Base-by-base conservation (phyloP, 2,329 filamentous ascomycete species). In the Kalmusia sp. region DNA sequence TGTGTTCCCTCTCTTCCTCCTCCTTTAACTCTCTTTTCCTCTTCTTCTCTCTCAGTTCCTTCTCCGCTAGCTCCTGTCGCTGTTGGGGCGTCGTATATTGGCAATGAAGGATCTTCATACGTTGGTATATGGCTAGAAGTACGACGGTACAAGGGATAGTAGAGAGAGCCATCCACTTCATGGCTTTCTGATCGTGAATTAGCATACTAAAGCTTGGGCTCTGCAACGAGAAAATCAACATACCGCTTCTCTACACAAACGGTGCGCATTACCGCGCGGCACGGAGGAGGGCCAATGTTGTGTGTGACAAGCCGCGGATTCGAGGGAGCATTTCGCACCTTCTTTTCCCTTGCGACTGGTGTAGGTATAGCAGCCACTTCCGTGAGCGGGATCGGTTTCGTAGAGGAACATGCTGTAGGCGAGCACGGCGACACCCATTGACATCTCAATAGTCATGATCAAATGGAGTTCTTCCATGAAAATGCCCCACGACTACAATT, bases 281-380 rank as follows among this genome's bases (percentile, higher is more conserved):
- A 37, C 34, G 15, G 14, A n/a, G 27, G 27, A 22, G 3, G 45
- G 33, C 45, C 34, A 48, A 39, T 17, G 14, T 21, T 38, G n/a
- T 6, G 45, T 48, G 14, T 48, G 30, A 22, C 45, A 48, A 4
- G 45, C 45, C 6, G 45, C 45, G 14, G 45, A 39, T 19, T 48
- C 45, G 4, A 30, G 14, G 11, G 45, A 38, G 33, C 45, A 39
- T 19, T 38, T 48, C 9, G 45, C 45, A 19, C 14, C 2, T 6
- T 19, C 15, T 2, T 21, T 11, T 8, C 45, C 45, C 39, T 38
- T 48, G 5, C 22, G 11, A n/a, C 22, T 30, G 15, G 15, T 30
- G 25, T 28, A 11, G 3, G 34, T 15, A 14, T 48, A 19, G 24
- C 45, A 48, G 4, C 45, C 45, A 30, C 34, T 39, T 2, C 33